Conservation (phyloP, 2,329 filamentous ascomycete genomes). For the Thelonectria olida region DNA sequence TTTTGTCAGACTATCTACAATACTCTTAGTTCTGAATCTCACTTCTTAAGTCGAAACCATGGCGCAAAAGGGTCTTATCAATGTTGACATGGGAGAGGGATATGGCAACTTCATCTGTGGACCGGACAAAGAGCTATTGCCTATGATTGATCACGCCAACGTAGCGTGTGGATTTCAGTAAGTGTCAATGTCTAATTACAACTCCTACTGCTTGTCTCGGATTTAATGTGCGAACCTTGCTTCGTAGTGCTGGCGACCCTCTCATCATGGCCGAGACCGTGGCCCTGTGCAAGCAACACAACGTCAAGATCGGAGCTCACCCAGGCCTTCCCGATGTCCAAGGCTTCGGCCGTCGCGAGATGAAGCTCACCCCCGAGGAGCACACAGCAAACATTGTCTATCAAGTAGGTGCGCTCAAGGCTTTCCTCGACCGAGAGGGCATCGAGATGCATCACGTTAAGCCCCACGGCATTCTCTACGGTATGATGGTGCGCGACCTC, state of each 20-base stretch:
- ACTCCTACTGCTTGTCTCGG: no score
- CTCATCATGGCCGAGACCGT: constrained; percentile 30
- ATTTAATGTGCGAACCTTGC: no score
- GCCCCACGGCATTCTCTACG: constrained; percentile 40
- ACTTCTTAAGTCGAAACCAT: constrained; percentile 6
- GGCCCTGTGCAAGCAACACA: constrained; percentile 24
- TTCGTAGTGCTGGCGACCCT: constrained; percentile 28
- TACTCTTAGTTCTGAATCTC: not conserved
- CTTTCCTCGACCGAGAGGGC: constrained; percentile 26
- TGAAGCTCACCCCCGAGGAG: constrained; percentile 26
- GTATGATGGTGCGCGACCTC: constrained; percentile 40
- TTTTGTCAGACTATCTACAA: not conserved
- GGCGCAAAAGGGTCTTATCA: constrained; percentile 43
- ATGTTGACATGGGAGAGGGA: constrained; percentile 57
- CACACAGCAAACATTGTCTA: constrained; percentile 30
- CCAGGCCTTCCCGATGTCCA: constrained; percentile 29
- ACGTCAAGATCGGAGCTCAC: constrained; percentile 27
- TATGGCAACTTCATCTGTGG: constrained; percentile 58
- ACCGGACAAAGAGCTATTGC: constrained; percentile 66
- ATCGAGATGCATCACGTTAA: constrained; percentile 31
- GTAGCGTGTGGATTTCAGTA: constrained; percentile 66
- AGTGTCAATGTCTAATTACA: no score
- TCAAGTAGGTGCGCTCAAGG: constrained; percentile 26
- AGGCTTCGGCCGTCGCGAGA: constrained; percentile 32
- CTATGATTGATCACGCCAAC: constrained; percentile 68